Evolutionary conservation across 2,329 filamentous ascomycete genomes (phyloP).

Genomic region (Sarocladium oryzae): DNA sequence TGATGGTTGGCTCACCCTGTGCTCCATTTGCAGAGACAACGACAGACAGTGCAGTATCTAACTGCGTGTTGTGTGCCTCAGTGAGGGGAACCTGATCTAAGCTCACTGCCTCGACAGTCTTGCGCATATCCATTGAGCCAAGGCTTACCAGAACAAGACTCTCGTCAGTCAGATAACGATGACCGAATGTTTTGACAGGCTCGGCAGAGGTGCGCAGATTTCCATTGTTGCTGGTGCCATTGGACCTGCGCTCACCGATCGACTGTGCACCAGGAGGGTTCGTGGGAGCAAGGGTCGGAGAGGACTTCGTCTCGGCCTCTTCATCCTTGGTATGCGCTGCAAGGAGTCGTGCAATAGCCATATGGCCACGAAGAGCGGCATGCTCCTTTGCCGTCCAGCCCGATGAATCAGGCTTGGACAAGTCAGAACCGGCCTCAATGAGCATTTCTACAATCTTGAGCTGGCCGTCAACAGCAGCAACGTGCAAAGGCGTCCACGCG

Average conservation of each 20-base stretch:
- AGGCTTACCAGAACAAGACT: constrained; percentile 88
- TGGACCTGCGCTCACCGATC: constrained; percentile 52
- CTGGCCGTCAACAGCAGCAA: constrained; percentile 85
- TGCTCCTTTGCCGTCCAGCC: constrained; percentile 95
- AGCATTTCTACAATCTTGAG: constrained; percentile 68
- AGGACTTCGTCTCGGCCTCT: constrained; percentile 20
- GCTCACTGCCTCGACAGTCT: constrained; percentile 71
- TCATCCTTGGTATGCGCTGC: constrained; percentile 39
- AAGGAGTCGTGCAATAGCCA: constrained; percentile 69
- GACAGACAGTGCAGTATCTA: constrained; percentile 89
- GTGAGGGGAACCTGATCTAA: constrained; percentile 82
- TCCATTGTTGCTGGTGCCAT: constrained; percentile 35
- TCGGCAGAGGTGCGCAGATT: constrained; percentile 51
- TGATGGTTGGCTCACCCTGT: constrained; percentile 76
- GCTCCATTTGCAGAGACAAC: constrained; percentile 84
- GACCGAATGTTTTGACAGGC: constrained; percentile 89
- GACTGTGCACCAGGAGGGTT: constrained; percentile 44
- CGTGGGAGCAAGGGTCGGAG: constrained; percentile 21
- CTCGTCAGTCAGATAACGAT: constrained; percentile 85
- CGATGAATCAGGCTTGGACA: constrained; percentile 71
- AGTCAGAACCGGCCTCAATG: constrained; percentile 69
- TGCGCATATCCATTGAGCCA: constrained; percentile 90
- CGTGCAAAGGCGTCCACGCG: constrained; percentile 91
- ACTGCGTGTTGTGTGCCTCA: constrained; percentile 83
- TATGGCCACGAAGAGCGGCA: constrained; percentile 81